Base-by-base conservation (phyloP, 2,329 filamentous ascomycete species). In the Calonectria ilicicola region DNA sequence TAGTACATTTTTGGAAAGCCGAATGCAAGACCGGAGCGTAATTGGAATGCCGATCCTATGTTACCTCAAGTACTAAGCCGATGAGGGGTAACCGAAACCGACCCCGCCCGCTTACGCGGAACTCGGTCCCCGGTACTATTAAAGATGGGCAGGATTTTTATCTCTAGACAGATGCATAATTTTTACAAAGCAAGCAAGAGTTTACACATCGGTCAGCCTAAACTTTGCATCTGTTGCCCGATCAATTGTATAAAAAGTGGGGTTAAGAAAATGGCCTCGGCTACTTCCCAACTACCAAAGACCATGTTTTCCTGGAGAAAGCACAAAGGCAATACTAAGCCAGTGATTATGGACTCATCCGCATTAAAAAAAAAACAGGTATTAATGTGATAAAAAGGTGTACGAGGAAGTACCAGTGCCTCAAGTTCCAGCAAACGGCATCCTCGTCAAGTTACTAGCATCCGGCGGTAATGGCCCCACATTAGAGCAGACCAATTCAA, bases 301-400 rank as follows among this genome's bases (percentile, higher is more conserved):
- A 60, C 80, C 3, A 84, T 84, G 82, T 76, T 78, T 62, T 81
- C 81, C 6, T 84, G 82, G 82, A 75, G 80, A 62, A 82, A 82
- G 72, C 79, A 83, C 49, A 78, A 68, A 47, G 82, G 81, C 44
- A 79, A 78, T 46, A 73, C 76, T 5, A 70, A 38, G 12, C 69
- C 64, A 27, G 64, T 71, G 67, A n/a, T 8, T 10, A 14, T 14
- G 32, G 8, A 7, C 3, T 8, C 3, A 19, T 8, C 4, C 2
- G 0, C 5, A 10, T n/a, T 17, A 12, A 10, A 6, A 23, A 12
- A 5, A 7, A 38, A 1, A 5, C 3, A n/a, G n/a, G n/a, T n/a
- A 8, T 14, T 60, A 23, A 66, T 10, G 12, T 3, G 10, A 6
- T 29, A 19, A 10, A 7, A 23, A 71, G 69, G 12, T 71, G 17